Evolutionary conservation across 768 basidiomycete species (phyloP).

Genomic region (Xerocomellus chrysenteron): DNA sequence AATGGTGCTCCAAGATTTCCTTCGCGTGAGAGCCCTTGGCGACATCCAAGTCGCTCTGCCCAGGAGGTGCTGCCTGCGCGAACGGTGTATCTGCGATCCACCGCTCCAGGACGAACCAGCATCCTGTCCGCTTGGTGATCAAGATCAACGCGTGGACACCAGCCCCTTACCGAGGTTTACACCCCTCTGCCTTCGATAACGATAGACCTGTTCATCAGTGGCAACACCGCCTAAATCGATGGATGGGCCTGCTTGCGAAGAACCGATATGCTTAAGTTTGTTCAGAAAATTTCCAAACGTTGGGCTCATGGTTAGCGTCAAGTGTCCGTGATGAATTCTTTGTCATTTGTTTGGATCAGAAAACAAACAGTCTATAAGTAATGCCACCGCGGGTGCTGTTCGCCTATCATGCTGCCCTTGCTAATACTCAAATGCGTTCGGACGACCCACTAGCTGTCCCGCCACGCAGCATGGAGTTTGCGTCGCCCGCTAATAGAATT

Average conservation of each 20-base stretch:
- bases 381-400: too few relatives aligned
- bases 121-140: constrained; percentile 43
- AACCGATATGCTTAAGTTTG: constrained; percentile 13
- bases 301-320: constrained; percentile 8
- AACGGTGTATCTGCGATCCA: constrained; percentile 72
- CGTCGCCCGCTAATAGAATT: too few relatives aligned
- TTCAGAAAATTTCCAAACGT: constrained; percentile 12
- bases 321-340: background rate
- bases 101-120: constrained; percentile 76
- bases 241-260: background rate
- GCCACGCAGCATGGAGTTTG: background rate
- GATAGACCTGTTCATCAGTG: constrained; percentile 36
- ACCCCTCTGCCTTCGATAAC: constrained; percentile 74
- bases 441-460: background rate
- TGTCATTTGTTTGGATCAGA: constrained; percentile 15
- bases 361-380: constrained; percentile 9
- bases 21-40: constrained; percentile 52
- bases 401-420: too few relatives aligned
- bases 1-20: constrained; percentile 43
- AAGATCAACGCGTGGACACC: background rate
- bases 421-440: too few relatives aligned
- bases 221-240: constrained; percentile 5
- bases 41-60: constrained; percentile 69
- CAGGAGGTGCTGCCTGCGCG: constrained; percentile 48
- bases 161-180: constrained; percentile 66